Evolutionary conservation across 2,329 filamentous ascomycete species (phyloP).

Genomic region (Penicillium janthinellum): DNA sequence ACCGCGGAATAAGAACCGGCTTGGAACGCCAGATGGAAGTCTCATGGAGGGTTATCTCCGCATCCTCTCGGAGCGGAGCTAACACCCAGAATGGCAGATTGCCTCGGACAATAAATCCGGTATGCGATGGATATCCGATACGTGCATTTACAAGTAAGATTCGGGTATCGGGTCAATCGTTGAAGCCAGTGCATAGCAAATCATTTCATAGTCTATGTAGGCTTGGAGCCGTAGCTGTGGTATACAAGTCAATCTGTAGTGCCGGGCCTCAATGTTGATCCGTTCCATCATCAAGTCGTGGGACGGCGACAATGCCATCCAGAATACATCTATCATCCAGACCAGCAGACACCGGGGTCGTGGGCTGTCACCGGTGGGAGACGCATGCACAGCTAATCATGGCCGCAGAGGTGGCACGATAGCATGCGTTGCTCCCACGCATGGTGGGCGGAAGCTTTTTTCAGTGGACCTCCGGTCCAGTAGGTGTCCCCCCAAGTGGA

Average conservation of each 20-base stretch:
- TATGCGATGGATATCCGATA: no score
- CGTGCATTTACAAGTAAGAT: no score
- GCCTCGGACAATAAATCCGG: no score
- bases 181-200: not conserved
- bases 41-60: not conserved
- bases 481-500: not conserved
- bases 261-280: not conserved
- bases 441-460: not conserved
- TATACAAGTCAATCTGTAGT: constrained; percentile 8
- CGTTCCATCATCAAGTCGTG: constrained; percentile 24
- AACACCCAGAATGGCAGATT: not conserved
- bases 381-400: not conserved
- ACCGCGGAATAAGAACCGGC: no score
- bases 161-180: no score
- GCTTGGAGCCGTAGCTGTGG: constrained; percentile 1
- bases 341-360: not conserved
- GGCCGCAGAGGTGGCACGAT: not conserved
- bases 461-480: not conserved
- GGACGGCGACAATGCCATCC: not conserved
- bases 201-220: not conserved
- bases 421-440: not conserved
- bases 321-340: not conserved
- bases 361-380: not conserved
- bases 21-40: not conserved
- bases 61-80: not conserved